phyloP scores from a whole-genome alignment of 2,329 filamentous ascomycete genomes.

The Aspergillus fijiensis region DNA sequence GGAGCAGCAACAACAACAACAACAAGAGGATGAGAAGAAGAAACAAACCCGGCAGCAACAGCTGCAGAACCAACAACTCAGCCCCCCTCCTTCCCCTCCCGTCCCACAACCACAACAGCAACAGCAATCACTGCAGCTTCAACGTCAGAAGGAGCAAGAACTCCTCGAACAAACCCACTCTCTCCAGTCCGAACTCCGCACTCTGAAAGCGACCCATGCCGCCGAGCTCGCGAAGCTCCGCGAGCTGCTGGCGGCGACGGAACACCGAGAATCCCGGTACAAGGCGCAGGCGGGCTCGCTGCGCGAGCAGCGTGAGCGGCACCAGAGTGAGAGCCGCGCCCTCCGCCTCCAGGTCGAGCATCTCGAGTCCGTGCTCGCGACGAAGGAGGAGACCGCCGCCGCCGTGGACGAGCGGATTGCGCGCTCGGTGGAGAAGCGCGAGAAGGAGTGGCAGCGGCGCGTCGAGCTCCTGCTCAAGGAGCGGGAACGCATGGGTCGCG shows the following conservation, averaged over 20 bases:
- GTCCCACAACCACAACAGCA: constrained; percentile 14
- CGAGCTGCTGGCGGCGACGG: constrained; percentile 33
- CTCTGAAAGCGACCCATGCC: constrained; percentile 38
- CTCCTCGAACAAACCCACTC: constrained; percentile 32
- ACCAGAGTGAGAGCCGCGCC: constrained; percentile 24
- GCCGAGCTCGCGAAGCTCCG: constrained; percentile 39
- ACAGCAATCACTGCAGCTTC: neutral
- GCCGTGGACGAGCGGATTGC: constrained; percentile 43
- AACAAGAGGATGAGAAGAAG: neutral
- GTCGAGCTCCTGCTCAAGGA: constrained; percentile 43
- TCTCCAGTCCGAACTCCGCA: constrained; percentile 38
- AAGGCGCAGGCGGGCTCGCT: constrained; percentile 33
- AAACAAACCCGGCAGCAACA: neutral
- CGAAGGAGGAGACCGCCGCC: constrained; percentile 42
- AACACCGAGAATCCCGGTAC: constrained; percentile 37
- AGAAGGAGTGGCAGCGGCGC: constrained; percentile 45
- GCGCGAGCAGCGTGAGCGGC: constrained; percentile 22
- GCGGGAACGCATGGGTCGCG: constrained; percentile 41
- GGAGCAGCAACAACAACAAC: constrained; percentile 20
- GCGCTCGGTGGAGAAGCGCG: constrained; percentile 42
- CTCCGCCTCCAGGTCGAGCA: constrained; percentile 36
- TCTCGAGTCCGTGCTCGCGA: constrained; percentile 36
- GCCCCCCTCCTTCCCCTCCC: constrained; percentile 32
- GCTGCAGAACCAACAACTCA: constrained; percentile 26
- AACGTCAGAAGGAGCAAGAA: neutral